Conservation (phyloP, 441 rosid species). For the Syzygium syzygioides region DNA sequence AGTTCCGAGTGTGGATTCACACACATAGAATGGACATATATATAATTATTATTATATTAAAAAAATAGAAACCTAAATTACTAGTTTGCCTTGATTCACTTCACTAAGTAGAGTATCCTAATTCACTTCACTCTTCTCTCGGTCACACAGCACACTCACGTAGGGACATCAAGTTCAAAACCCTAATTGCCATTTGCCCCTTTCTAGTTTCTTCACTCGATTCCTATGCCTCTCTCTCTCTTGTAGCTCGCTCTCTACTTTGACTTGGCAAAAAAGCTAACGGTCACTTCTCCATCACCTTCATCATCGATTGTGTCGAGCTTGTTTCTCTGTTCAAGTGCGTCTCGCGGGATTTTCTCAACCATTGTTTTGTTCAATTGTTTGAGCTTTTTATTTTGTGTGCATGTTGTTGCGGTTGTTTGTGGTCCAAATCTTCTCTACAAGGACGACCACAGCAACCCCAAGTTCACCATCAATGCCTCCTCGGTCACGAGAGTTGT, state of each 20-base stretch:
- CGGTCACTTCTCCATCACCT: constrained; percentile 23
- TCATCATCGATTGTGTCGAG: neutral
- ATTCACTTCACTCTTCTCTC: neutral
- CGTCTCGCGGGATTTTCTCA: neutral
- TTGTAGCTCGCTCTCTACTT: constrained; percentile 32
- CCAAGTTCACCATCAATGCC: constrained; percentile 70
- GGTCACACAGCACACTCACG: neutral
- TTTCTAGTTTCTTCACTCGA: neutral
- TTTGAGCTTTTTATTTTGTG: neutral
- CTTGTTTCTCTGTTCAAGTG: neutral
- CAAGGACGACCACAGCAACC: constrained; percentile 88
- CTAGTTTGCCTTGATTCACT: neutral
- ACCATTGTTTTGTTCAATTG: neutral
- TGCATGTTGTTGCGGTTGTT: neutral
- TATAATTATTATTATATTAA: neutral
- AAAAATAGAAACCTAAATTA: neutral
- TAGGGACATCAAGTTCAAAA: neutral
- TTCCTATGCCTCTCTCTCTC: neutral
- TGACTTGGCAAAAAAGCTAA: constrained; percentile 70
- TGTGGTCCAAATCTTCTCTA: constrained; percentile 53
- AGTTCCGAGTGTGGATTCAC: neutral
- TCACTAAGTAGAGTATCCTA: neutral
- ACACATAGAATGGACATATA: neutral
- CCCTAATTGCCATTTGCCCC: neutral
- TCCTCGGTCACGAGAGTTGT: constrained; percentile 79